Evolutionary conservation across 768 basidiomycete species (phyloP), one percentile per base, ranked within the genome.

Genomic region (Podaxis sp.): DNA sequence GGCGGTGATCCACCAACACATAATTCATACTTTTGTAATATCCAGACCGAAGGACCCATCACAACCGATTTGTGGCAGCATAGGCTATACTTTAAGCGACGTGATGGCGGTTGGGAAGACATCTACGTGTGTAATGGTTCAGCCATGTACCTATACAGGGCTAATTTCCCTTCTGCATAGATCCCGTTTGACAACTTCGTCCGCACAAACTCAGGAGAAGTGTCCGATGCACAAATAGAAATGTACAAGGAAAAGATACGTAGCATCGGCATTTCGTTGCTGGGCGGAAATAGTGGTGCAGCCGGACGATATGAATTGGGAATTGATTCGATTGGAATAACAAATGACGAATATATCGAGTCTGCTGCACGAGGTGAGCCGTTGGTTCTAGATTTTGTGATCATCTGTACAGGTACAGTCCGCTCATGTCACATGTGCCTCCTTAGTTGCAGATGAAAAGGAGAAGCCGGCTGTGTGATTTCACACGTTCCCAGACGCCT

Each of bases 21-120:
- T 65, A 86, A 85, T 66, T 88, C 91, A n/a, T 98, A 94, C 79
- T 96, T 90, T 67, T 90, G 94, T 53, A 98, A 98, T 75, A 77
- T 98, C 51, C 95, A 97, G 73, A 96, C 94, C 2, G 90, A 94
- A 56, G 90, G 91, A 0, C 81, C 85, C 49, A 80, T 91, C 54
- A 83, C 86, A 55, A 89, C 87, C 40, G 94, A 96, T 71, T 77
- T 98, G n/a, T 98, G 92, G 89, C 96, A 97, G 71, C 95, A 98
- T 67, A 84, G 93, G 37, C 79, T 98, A n/a, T 92, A 85, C 74
- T 91, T 95, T 71, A 78, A 81, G 55, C 81, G 84, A 59, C 76
- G 79, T 27, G 83, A 88, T 61, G 82, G 85, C 25, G 76, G 79
- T 3, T 96, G 94, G 94, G 90, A 94, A 71, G 88, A 93, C 68